Evolutionary conservation across 345 rosid genomes (phyloP), one percentile per base, ranked within the genome.

Genomic region (Melastoma malabathricum): DNA sequence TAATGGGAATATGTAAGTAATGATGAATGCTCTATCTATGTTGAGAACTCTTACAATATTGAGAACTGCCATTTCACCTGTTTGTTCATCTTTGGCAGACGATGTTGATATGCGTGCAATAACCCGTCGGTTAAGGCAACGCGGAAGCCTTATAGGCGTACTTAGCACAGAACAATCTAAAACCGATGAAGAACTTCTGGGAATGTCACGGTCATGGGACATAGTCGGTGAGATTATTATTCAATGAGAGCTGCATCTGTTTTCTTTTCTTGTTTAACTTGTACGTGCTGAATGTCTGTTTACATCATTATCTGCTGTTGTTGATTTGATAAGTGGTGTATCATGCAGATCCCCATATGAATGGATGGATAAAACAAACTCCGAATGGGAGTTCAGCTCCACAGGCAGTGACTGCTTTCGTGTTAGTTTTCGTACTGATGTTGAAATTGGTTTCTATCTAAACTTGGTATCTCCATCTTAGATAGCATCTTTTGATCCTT

Each of bases 81-180:
- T 22, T 34, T 12, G 9, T 12, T 34, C 12, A 34, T 48, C 22
- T 51, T 50, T 52, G 14, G 65, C 68, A 93, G 97, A 78, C 78
- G 97, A 93, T 71, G 87, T 85, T 56, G 97, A 93, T 60, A 93
- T 95, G 3, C 82, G 96, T 50, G 95, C 99, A 53, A 93, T 93
- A 60, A 93, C 97, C 47, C 81, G 89, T 22, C 76, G 97, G 50
- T 70, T 88, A 63, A 83, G 97, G 75, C 79, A 93, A 75, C 89
- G 85, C 55, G 99, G 97, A 64, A 93, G 96, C 67, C 94, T 93
- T 64, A 76, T 79, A n/a, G 95, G 99, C 55, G 92, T 88, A 22
- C 64, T 93, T 59, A 88, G 94, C 77, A 85, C 97, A 1, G 99
- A 88, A 69, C 66, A 69, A 52, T 50, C 79, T 58, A 88, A 75